These are phyloP conservation scores for Phytophthora agathidicida DNA, from an alignment of 352 stramenopile species.

Conservation along the genomic window DNA sequence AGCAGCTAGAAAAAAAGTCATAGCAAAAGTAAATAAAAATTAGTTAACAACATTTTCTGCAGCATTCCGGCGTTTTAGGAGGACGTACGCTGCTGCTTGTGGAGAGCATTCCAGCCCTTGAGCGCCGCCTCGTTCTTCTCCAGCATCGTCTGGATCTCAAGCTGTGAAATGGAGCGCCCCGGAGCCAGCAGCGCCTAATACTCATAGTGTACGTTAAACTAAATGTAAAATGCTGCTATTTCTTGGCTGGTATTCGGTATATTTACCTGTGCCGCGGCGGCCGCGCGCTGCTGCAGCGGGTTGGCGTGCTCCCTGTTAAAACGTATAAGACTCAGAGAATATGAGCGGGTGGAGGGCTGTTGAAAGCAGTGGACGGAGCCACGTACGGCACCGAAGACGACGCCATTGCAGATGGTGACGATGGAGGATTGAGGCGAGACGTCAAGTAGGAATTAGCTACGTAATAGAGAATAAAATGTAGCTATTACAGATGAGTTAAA, in stretches of 20 bases:
- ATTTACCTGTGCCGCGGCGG: slow-evolving; percentile 50
- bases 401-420: slow-evolving; percentile 18
- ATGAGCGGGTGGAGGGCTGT: slow-evolving; percentile 5
- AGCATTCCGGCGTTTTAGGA: background rate
- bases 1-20: slow-evolving; percentile 38
- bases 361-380: background rate
- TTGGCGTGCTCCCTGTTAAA: slow-evolving; percentile 24
- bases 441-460: slow-evolving; percentile 16
- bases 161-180: slow-evolving; percentile 59
- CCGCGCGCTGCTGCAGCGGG: slow-evolving; percentile 66
- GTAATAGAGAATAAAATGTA: too few relatives aligned
- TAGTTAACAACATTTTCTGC: background rate
- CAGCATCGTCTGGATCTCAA: slow-evolving; percentile 84
- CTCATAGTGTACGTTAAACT: background rate
- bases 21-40: background rate
- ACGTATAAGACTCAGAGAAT: slow-evolving; percentile 16
- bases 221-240: slow-evolving; percentile 3
- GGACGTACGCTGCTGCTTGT: slow-evolving; percentile 75
- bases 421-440: slow-evolving; percentile 3
- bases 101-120: slow-evolving; percentile 71
- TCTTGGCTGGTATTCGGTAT: background rate
- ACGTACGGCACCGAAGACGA: slow-evolving; percentile 36
- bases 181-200: slow-evolving; percentile 34
- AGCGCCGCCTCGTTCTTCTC: slow-evolving; percentile 87
- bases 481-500: too few relatives aligned